Percentiles rank a stretch among this genome's conserved stretches.
Evolutionary conservation across 805 yeast species (phyloP).

Genomic region (Schwanniomyces polymorphus): DNA sequence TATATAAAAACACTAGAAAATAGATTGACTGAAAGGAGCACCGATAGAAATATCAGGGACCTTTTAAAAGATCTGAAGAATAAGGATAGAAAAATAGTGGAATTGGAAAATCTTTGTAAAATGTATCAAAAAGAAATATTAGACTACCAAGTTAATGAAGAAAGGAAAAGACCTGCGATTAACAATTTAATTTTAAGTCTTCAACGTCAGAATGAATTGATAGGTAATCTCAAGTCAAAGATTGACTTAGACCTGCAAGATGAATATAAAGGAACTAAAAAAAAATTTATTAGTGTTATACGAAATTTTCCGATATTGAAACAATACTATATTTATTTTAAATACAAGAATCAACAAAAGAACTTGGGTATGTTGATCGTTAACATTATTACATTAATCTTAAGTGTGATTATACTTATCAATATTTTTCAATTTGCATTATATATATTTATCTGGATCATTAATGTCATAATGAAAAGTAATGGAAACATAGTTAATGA

Average conservation of each 20-base stretch:
- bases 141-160: slow-evolving; percentile 7
- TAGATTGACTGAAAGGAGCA: slow-evolving; percentile 4
- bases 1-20: slow-evolving; percentile 16
- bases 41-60: slow-evolving; percentile 8
- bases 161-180: slow-evolving; percentile 9
- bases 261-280: not conserved
- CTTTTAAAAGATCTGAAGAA: slow-evolving; percentile 13
- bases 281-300: slow-evolving; percentile 13
- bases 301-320: slow-evolving; percentile 28
- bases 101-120: slow-evolving; percentile 17
- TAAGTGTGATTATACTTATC: slow-evolving; percentile 18
- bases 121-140: slow-evolving; percentile 14
- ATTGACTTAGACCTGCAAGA: slow-evolving; percentile 8
- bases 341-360: slow-evolving; percentile 22
- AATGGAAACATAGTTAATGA: not conserved
- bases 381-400: slow-evolving; percentile 20
- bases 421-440: slow-evolving; percentile 15
- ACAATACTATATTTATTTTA: slow-evolving; percentile 24
- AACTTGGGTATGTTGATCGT: slow-evolving; percentile 16
- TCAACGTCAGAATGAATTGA: slow-evolving; percentile 20
- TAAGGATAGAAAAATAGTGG: slow-evolving; percentile 15
- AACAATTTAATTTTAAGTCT: slow-evolving; percentile 14
- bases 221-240: slow-evolving; percentile 14
- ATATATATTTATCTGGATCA: slow-evolving; percentile 10
- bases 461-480: not conserved